Evolutionary conservation across 306 rosid genomes (phyloP), one percentile per base, ranked within the genome.

Genomic region (Bauhinia variegata): DNA sequence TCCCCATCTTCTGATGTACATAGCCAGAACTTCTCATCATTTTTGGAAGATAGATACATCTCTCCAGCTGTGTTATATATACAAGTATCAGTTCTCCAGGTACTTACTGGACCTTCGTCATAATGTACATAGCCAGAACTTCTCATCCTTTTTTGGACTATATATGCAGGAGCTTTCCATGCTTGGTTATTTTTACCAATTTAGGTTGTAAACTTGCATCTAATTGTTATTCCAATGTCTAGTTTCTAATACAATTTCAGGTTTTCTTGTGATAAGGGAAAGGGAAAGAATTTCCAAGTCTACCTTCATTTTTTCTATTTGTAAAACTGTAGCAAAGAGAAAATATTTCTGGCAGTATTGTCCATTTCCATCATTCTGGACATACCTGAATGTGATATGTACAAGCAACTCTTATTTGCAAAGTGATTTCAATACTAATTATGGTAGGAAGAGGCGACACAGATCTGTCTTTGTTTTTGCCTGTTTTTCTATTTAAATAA

Each of bases 1-100:
- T 90, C 99, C 37, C 99, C 96, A 43, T 56, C 72, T 57, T 80
- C 87, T 31, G 79, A 89, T 77, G 72, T 73, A 65, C 74, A 16
- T 33, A 55, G 44, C 71, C 73, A 80, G 78, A 80, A 48, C n/a
- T 32, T 70, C 31, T 76, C 96, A 34, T 78, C 87, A 36, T 65
- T 86, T 14, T 67, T 89, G 66, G 96, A 89, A 57, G 91, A 88
- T 59, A 89, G 91, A 75, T 81, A 75, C 81, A 80, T 89, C 79
- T 82, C 88, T 75, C 99, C 99, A 55, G 96, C 95, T 42, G 89
- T 88, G 63, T 77, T 95, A 67, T 66, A 86, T 63, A 72, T 95
- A 54, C 97, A 86, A 82, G 97, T 88, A 33, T 95, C 92, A 44
- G 75, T 71, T 77, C 81, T 86, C 65, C 96, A 86, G 98, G 98